Base-by-base conservation (phyloP, 2,329 filamentous ascomycete genomes). In the Calonectria hawksworthii region DNA sequence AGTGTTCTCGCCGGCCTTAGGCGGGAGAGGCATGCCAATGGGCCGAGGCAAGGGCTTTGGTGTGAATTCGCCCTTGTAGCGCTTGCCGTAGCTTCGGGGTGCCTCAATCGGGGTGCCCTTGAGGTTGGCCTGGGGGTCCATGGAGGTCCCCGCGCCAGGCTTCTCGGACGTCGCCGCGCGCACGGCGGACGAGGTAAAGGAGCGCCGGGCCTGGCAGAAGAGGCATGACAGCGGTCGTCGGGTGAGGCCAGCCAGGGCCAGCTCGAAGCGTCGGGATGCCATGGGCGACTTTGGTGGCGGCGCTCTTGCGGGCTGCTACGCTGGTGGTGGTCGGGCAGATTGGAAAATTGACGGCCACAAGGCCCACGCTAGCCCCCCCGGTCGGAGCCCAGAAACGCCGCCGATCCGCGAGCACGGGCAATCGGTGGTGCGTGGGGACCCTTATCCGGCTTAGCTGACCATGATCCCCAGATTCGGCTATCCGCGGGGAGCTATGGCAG, bases 1-100 rank as follows among this genome's bases (percentile, higher is more conserved):
- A 2, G 92, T 93, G 86, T 99, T 98, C 84, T 99, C 93, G 74
- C 95, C 95, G 16, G 91, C 86, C 73, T 89, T 86, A 0, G 97
- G 97, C 2, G 96, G 94, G 47, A 91, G 86, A 14, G 89, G 88
- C 85, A 98, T 92, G 76, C 97, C 97, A 78, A 99, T 96, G 18
- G 97, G 96, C 47, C 95, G 92, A 50, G 88, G 86, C 52, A 94
- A 86, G 23, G 89, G 90, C 79, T 88, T 90, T 7, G 92, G 92
- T 13, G 87, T 90, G 80, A 93, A 94, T 36, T 87, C 83, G 14
- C 83, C 85, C 3, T 89, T 85, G 34, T 89, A 80, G 21, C 88
- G 87, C 82, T 89, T 89, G 80, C 92, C 92, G 78, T 92, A 92
- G 34, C 88, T 87, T 75, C 91, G 87, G 14, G 92, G 92, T 8